Evolutionary conservation across 306 rosid species (phyloP).

Genomic region (Begonia masoniana): DNA sequence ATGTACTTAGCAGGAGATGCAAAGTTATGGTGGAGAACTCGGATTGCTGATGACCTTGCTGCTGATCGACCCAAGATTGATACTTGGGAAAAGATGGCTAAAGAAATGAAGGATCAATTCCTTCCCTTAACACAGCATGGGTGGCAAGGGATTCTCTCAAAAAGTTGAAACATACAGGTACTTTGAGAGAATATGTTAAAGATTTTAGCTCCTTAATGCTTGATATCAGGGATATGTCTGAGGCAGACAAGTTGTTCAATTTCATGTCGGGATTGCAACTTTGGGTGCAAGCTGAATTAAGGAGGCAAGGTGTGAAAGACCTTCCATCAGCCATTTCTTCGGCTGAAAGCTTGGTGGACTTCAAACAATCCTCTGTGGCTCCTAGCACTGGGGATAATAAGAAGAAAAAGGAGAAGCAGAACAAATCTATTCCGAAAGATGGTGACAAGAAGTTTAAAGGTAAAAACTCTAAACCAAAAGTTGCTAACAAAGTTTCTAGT

Average conservation of each 20-base stretch:
- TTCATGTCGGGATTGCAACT: too few relatives aligned
- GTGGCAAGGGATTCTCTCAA: background rate
- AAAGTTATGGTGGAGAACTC: too few relatives aligned
- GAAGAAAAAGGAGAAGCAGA: too few relatives aligned
- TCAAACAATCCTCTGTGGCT: background rate
- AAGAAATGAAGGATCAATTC: background rate
- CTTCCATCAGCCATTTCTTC: background rate
- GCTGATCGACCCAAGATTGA: background rate
- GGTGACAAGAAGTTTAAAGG: too few relatives aligned
- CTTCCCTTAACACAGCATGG: background rate
- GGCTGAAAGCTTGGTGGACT: background rate
- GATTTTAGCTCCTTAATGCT: background rate
- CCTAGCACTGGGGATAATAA: background rate
- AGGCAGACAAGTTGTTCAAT: too few relatives aligned
- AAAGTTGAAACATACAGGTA: background rate
- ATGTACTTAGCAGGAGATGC: conserved; percentile 2
- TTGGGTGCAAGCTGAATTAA: too few relatives aligned
- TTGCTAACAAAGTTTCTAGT: too few relatives aligned
- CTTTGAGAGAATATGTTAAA: background rate
- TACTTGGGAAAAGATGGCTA: background rate
- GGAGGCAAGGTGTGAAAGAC: too few relatives aligned
- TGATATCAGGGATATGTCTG: too few relatives aligned
- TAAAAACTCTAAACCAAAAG: too few relatives aligned
- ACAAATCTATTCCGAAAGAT: too few relatives aligned
- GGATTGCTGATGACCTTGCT: conserved; percentile 2